Conservation (phyloP, 177 flowering plant species). For the Tripterygium wilfordii region DNA sequence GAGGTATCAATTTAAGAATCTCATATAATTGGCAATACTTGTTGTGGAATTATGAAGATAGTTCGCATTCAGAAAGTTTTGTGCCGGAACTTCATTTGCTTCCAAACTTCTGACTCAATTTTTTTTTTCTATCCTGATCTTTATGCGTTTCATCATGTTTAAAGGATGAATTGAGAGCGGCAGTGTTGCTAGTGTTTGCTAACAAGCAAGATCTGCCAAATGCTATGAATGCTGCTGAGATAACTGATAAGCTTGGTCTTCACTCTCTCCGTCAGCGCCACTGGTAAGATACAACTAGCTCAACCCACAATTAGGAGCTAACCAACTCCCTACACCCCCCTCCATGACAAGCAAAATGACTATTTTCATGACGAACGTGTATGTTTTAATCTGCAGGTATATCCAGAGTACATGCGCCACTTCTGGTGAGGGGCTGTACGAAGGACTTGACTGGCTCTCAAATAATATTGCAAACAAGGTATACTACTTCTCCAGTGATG, state of each 20-base stretch:
- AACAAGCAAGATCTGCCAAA: conserved; percentile 61
- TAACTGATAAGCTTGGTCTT: conserved; percentile 52
- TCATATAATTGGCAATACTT: too few relatives aligned
- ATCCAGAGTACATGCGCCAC: conserved; percentile 53
- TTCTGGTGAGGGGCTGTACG: conserved; percentile 46
- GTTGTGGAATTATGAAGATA: too few relatives aligned
- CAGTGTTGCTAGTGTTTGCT: conserved; percentile 45
- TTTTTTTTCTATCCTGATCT: neutral
- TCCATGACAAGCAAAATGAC: neutral
- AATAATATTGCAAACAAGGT: conserved; percentile 46
- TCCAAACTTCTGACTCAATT: neutral
- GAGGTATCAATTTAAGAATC: conserved; percentile 26
- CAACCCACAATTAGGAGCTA: neutral
- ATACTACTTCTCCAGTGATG: too few relatives aligned
- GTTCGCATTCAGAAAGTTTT: too few relatives aligned
- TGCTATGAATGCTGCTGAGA: conserved; percentile 56
- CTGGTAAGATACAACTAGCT: conserved; percentile 21
- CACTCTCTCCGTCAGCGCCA: conserved; percentile 52
- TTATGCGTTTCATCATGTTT: neutral
- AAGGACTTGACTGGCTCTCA: conserved; percentile 48
- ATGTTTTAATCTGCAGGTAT: conserved; percentile 21
- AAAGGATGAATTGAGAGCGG: conserved; percentile 47
- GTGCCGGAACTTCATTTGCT: too few relatives aligned
- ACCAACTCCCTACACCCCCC: neutral
- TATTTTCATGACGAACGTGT: neutral